A percentile compares a stretch with the other conserved stretches of the same genome.
phyloP scores from a whole-genome alignment of 129 eudicot species.

The Artemisia argyi region DNA sequence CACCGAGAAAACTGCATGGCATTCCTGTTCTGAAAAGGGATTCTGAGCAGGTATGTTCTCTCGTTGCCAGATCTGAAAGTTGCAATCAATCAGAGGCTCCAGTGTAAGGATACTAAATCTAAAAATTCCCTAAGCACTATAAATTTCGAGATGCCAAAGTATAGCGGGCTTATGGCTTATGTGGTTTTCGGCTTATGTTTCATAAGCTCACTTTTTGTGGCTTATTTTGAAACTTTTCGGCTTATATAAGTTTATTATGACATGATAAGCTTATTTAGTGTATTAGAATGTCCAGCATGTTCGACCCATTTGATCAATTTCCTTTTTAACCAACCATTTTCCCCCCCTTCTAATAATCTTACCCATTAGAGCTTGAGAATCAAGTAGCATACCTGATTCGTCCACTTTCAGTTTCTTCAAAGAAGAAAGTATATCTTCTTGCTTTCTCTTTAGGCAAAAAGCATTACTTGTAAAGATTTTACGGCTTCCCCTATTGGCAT shows the following conservation, averaged over 20 bases:
- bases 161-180: too few species aligned
- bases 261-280: background rate
- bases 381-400: conserved; percentile 32
- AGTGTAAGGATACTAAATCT: background rate
- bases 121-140: background rate
- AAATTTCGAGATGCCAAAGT: background rate
- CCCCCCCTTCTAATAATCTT: too few species aligned
- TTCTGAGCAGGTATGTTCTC: conserved; percentile 9
- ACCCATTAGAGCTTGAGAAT: background rate
- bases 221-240: too few species aligned
- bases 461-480: background rate
- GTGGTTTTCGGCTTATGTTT: too few species aligned
- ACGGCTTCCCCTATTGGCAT: conserved; percentile 3
- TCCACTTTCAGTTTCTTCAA: conserved; percentile 49
- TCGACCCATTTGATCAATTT: background rate
- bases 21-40: conserved; percentile 20
- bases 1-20: conserved; percentile 41
- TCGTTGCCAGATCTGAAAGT: conserved; percentile 35
- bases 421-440: conserved; percentile 31
- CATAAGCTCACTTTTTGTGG: too few species aligned
- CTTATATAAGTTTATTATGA: too few species aligned
- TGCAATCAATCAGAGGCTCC: background rate
- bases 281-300: background rate
- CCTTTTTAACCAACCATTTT: background rate
- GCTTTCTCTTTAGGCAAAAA: conserved; percentile 56